Percentiles rank a stretch among this genome's conserved stretches.
phyloP scores from a whole-genome alignment of 768 basidiomycete species.

The Galerina marginata region DNA sequence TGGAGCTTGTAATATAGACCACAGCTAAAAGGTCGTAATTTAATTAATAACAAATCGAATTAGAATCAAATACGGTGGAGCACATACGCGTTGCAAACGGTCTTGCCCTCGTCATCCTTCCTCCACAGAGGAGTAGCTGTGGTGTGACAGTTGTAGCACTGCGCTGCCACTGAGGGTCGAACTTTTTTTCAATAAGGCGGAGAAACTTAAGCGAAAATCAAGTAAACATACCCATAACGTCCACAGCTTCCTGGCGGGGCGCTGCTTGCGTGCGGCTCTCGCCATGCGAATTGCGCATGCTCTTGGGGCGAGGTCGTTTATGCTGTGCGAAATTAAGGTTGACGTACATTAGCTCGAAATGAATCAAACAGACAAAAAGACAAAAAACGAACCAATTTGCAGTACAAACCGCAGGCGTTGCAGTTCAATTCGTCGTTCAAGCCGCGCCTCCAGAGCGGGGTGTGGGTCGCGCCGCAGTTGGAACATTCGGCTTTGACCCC shows the following conservation, averaged over 20 bases:
- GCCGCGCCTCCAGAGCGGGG: constrained; percentile 85
- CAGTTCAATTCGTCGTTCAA: constrained; percentile 90
- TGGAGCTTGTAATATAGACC: constrained; percentile 87
- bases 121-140: constrained; percentile 90
- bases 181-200: constrained; percentile 34
- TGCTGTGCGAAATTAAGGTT: constrained; percentile 52
- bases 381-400: constrained; percentile 68
- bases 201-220: constrained; percentile 23
- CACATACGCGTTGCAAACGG: constrained; percentile 88
- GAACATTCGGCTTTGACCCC: constrained; percentile 83
- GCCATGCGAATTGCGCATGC: constrained; percentile 78
- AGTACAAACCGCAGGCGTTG: constrained; percentile 88
- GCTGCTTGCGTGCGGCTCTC: constrained; percentile 70
- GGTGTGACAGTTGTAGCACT: constrained; percentile 71
- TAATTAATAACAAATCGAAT: constrained; percentile 1
- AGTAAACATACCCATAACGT: constrained; percentile 67
- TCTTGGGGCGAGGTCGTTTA: constrained; percentile 88
- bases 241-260: constrained; percentile 72
- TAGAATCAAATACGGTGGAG: neutral
- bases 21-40: constrained; percentile 50
- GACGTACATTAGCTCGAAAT: constrained; percentile 13
- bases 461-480: constrained; percentile 89
- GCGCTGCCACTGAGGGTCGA: constrained; percentile 55
- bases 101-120: constrained; percentile 91
- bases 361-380: constrained; percentile 1